A percentile compares a stretch with the other conserved stretches of the same genome.
phyloP scores from a whole-genome alignment of 2,329 filamentous ascomycete species.

The Colletotrichum sansevieriae region DNA sequence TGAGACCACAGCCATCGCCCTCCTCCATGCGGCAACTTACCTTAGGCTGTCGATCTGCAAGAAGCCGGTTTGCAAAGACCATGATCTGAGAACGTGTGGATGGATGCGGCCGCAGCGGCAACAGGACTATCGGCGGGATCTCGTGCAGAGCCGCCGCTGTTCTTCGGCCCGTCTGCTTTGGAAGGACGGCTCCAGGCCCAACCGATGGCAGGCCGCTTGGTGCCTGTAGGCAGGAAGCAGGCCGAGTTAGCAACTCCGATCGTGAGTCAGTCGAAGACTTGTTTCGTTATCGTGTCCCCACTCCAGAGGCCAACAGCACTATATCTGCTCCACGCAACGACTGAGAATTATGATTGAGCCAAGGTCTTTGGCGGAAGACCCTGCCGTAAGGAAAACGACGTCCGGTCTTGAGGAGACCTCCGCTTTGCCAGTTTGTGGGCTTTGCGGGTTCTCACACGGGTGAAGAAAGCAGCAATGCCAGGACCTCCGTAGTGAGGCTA shows the following conservation, averaged over 20 bases:
- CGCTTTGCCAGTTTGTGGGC: neutral
- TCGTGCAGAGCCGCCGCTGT: neutral
- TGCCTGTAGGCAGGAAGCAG: neutral
- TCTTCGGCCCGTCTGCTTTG: slow-evolving; percentile 5
- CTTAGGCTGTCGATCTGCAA: neutral
- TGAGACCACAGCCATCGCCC: neutral
- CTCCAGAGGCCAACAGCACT: slow-evolving; percentile 19
- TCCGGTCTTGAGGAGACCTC: neutral
- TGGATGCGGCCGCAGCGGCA: neutral
- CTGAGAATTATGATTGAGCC: slow-evolving; percentile 4
- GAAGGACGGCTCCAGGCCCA: slow-evolving; percentile 1
- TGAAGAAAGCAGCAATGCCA: slow-evolving; percentile 1
- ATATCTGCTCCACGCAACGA: slow-evolving; percentile 29
- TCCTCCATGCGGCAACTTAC: neutral
- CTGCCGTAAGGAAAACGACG: slow-evolving; percentile 16
- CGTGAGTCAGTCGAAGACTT: slow-evolving; percentile 37
- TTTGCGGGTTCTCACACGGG: neutral
- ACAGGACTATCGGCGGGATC: neutral
- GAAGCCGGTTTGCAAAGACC: neutral
- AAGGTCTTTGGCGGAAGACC: slow-evolving; percentile 7
- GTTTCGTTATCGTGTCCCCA: slow-evolving; percentile 17
- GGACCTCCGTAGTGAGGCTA: neutral
- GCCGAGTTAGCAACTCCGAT: slow-evolving; percentile 10
- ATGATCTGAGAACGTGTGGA: neutral
- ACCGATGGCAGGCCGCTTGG: neutral